phyloP scores from a whole-genome alignment of 176 grass and related monocot species.

The Thalia dealbata region DNA sequence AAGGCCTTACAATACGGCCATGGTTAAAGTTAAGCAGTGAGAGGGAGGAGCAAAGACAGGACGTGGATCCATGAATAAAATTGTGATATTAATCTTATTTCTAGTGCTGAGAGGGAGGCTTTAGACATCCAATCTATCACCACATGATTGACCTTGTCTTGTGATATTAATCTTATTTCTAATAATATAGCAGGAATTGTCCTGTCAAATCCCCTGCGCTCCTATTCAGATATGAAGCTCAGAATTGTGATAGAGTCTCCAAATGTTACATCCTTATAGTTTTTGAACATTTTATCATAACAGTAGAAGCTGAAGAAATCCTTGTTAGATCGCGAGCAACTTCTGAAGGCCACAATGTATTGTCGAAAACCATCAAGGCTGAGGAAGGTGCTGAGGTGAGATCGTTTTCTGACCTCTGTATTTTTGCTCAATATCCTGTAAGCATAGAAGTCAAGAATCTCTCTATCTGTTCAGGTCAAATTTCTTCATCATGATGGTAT shows the following conservation, averaged over 20 bases:
- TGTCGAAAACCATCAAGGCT: constrained; percentile 56
- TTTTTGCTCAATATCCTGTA: not conserved
- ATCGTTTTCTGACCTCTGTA: not conserved
- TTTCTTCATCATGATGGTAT: not conserved
- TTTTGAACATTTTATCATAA: not conserved
- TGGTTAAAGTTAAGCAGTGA: too few relatives aligned
- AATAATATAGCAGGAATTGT: not conserved
- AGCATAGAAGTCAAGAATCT: not conserved
- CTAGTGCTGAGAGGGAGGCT: too few relatives aligned
- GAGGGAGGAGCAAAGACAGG: too few relatives aligned
- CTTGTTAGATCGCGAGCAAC: constrained; percentile 73
- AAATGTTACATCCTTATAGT: not conserved
- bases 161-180: not conserved
- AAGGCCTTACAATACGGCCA: too few relatives aligned
- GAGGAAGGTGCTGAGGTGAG: constrained; percentile 70
- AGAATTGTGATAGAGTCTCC: not conserved
- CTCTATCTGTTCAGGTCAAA: not conserved
- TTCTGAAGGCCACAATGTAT: constrained; percentile 52
- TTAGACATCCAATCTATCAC: not conserved
- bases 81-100: too few relatives aligned
- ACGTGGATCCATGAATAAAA: too few relatives aligned
- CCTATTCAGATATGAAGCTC: not conserved
- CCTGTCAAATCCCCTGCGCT: not conserved
- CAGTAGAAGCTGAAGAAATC: constrained; percentile 88
- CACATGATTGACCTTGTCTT: not conserved